Evolutionary conservation across 805 yeast genomes (phyloP), one percentile per base, ranked within the genome.

Genomic region (Cyberlindnera xishuangbannaensis): DNA sequence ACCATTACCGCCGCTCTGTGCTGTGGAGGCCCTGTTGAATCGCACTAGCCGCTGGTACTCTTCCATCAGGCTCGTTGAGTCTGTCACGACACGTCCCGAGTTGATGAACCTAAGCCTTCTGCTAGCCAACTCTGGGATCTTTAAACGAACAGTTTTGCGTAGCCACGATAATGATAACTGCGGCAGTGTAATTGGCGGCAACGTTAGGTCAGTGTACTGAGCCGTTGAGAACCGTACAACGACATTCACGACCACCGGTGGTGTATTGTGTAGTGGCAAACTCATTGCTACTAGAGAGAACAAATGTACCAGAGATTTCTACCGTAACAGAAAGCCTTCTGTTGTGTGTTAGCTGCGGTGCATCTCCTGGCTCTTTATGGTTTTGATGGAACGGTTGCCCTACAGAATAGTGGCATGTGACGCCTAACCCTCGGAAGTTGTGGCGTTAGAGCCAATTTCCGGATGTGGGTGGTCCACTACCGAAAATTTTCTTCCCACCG

Each of bases 51-150:
- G 58, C 25, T 60, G 51, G 20, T 76, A 58, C 28, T 78, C 83
- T 15, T 59, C 61, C 18, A 60, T 64, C 44, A 81, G 68, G 47
- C 76, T 69, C 1, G 80, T 72, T 17, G 64, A 56, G 31, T 75
- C 77, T 29, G 69, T 67, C 30, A 83, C 57, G 3, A 83, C 80
- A 31, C 74, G 64, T 12, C 95, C 95, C 41, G 73, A 75, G 51
- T 76, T 74, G 21, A 83, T 78, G 39, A 83, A 65, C 37, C 85
- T 66, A 22, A 83, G 62, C 47, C 88, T 58, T 28, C 65, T 67
- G 10, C 55, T 48, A 0, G 63, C 50, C 15, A 61, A 50, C 2
- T 58, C 39, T 2, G 35, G 11, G 4, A 41, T 24, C 24, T 30
- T 30, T 5, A 27, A 19, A 22, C 83, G 58, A 7, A 76, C 74